Evolutionary conservation across 2,329 filamentous ascomycete genomes (phyloP).

Genomic region (Trichophyton equinum): DNA sequence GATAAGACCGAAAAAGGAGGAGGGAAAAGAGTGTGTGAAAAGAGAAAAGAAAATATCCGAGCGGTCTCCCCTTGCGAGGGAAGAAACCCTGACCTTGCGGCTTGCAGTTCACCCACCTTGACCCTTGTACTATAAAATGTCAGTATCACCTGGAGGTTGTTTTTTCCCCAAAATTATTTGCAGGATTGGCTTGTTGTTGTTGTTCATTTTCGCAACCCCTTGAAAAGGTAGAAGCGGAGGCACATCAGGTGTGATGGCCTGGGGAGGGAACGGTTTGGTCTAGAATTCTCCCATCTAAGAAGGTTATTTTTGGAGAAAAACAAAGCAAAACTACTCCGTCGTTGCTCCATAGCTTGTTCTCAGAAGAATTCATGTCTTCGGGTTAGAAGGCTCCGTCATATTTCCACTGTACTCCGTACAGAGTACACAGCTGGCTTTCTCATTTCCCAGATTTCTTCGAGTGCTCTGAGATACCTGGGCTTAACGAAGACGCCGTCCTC

Average conservation of each 20-base stretch:
- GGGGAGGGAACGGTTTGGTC: background rate
- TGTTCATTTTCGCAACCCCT: background rate
- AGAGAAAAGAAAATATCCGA: background rate
- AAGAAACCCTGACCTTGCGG: background rate
- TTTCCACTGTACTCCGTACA: no score
- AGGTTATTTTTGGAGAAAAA: background rate
- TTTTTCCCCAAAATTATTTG: background rate
- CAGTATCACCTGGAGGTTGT: background rate
- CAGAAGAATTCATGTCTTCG: background rate
- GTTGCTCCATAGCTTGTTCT: background rate
- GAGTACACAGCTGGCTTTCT: no score
- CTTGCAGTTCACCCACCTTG: background rate
- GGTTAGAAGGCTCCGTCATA: no score
- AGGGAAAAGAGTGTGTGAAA: background rate
- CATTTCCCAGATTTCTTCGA: background rate
- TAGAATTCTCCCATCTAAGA: background rate
- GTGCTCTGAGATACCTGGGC: background rate
- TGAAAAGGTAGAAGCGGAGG: background rate
- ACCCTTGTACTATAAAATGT: background rate
- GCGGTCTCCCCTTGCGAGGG: background rate
- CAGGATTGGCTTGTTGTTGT: background rate
- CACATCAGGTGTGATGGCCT: background rate
- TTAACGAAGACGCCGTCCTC: background rate
- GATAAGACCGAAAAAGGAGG: background rate
- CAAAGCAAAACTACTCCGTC: background rate